Base-by-base conservation (phyloP, 805 yeast genomes). In the Saccharomycopsis sp. region DNA sequence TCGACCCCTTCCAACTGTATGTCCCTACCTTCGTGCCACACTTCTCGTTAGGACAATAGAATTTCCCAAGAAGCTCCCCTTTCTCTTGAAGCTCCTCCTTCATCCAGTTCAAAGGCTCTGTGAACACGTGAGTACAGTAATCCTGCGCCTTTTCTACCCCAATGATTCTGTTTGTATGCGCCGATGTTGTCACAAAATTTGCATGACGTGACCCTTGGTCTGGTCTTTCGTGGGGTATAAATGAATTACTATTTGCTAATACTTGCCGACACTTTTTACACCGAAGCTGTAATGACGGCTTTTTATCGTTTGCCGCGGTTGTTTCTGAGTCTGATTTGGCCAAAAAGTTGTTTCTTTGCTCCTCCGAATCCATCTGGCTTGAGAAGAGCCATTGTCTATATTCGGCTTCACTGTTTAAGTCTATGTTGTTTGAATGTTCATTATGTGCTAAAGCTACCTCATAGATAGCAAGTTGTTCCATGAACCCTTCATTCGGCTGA, bases 71-170 rank as follows among this genome's bases (percentile, higher is more conserved):
- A 7, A 94, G 66, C 55, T 84, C 87, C 41, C 89, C 89, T 64
- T 80, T 78, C 14, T 70, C 72, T 53, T 79, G 83, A 47, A 93
- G 73, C 69, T 89, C 97, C 2, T 75, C 74, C 60, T 85, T 81
- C 99, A 94, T 94, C 99, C 99, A 94, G 38, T 77, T 77, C 56
- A 93, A 73, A 0, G 98, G 98, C 70, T 94, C 97, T 29, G 88
- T 75, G 66, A 91, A 94, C 68, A 77, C 86, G 69, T 92, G 97
- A 3, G 96, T 87, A 70, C 99, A 93, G 3, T 69, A 70, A 22
- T 73, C 69, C 29, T 85, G 77, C 0, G 86, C 91, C 44, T 77
- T 78, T 63, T 80, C 78, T 2, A 78, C 75, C 53, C 82, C 81
- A 38, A 85, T 75, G 47, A 86, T 80, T 65, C 89, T 74, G 63